Conservation (phyloP, 108 stramenopile species). For the Skeletonema costatum region DNA sequence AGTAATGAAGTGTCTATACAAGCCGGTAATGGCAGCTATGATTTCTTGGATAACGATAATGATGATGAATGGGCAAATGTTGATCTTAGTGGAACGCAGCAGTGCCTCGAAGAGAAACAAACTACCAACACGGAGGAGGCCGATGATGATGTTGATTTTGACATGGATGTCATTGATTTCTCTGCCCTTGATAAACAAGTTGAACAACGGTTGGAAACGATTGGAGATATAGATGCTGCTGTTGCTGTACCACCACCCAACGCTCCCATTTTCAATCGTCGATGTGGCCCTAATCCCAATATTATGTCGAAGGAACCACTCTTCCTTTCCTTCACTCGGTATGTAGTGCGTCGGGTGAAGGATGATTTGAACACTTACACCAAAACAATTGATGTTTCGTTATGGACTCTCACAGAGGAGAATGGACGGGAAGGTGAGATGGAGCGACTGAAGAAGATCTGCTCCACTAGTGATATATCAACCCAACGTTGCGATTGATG, state of each 20-base stretch:
- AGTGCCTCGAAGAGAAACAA: neutral
- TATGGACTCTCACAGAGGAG: slow-evolving; percentile 55
- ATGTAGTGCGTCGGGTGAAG: slow-evolving; percentile 58
- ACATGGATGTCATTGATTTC: slow-evolving; percentile 69
- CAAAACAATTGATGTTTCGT: slow-evolving; percentile 60
- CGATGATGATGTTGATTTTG: slow-evolving; percentile 42
- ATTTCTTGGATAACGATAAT: neutral
- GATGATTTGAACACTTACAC: slow-evolving; percentile 56
- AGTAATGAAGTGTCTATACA: neutral
- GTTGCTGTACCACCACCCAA: slow-evolving; percentile 6
- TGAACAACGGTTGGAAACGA: slow-evolving; percentile 25
- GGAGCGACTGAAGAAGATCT: slow-evolving; percentile 32
- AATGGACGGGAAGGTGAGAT: slow-evolving; percentile 27
- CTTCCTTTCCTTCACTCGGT: slow-evolving; percentile 71
- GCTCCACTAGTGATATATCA: neutral
- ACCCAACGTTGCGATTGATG: slow-evolving; percentile 30
- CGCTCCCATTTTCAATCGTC: slow-evolving; percentile 35
- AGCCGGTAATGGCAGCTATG: neutral
- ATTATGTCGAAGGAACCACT: slow-evolving; percentile 35
- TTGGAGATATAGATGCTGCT: neutral
- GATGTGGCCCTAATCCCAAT: slow-evolving; percentile 3
- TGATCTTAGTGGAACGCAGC: neutral
- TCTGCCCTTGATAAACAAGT: slow-evolving; percentile 49
- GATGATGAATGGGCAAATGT: neutral
- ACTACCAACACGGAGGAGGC: neutral